Evolutionary conservation across 2,329 filamentous ascomycete species (phyloP), one percentile per base, ranked within the genome.

Genomic region (Ascochyta viciae-villosae): DNA sequence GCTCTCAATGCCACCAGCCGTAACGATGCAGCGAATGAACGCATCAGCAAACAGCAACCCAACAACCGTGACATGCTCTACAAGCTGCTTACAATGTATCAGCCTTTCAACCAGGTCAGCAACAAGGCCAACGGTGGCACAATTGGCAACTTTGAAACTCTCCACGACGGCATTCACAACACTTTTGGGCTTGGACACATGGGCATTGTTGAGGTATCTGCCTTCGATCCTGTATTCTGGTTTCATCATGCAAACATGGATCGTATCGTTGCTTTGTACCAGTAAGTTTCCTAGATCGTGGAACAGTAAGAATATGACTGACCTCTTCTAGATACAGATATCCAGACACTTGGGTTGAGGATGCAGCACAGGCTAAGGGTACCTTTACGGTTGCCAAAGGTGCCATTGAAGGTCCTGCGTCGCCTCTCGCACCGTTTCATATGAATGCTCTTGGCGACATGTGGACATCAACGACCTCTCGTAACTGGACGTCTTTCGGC

Each of bases 141-240:
- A 6, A 71, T 74, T 48, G 68, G 70, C 3, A 74, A 69, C 39
- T 62, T 72, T 9, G 71, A 72, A 46, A 72, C 69, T 1, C 60
- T 73, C 1, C 70, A 74, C 22, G 70, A 72, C 50, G 65, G 67
- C 9, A 51, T 73, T 16, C 71, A 74, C 42, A 72, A 68, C 22
- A 55, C 60, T 4, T 73, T 74, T 27, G 69, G 70, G 1, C 50
- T 71, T 8, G 88, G 89, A 1, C 64, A 73, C 23, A 73, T 73
- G 68, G 70, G 71, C 6, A 71, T 72, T 16, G 54, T 67, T 4
- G 69, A 72, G 38, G 62, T 66, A 4, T 71, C 71, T 6, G 69
- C 71, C 6, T 74, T 67, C 24, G 71, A 74, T 47, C 68, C 71
- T 0, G 54, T 71, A 1, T 74, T 74, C 44, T 74, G 70, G 69